Base-by-base conservation (phyloP, 805 yeast genomes). In the Yamadazyma kitorensis region DNA sequence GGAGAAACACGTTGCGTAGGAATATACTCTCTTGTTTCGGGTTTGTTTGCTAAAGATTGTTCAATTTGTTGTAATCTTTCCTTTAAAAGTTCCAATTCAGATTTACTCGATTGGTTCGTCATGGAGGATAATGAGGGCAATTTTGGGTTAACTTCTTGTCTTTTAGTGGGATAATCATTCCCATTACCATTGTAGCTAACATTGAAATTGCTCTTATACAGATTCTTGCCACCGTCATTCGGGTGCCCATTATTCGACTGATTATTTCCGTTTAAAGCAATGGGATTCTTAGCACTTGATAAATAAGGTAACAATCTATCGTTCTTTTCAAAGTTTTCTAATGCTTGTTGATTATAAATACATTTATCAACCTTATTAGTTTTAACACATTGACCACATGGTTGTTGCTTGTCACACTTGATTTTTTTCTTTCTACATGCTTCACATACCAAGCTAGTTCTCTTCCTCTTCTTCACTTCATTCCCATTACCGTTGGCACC, bases 361-460 rank as follows among this genome's bases (percentile, higher is more conserved):
- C 48, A 50, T 9, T 15, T 9, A 14, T 27, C 27, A 2, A 29
- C 52, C 11, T 55, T 54, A 20, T 52, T 52, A 16, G 51, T 40
- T 40, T 51, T 57, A 16, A 46, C 25, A 42, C 70, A 63, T 11
- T 48, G 52, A 5, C 45, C 48, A 28, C 69, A 56, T 0, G 76
- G 74, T 15, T 54, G 53, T 8, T 48, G 45, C 39, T 59, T 61
- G 33, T 62, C 66, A 45, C 69, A 62, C 20, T 49, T 55, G 40
- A 60, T 51, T 43, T 62, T 62, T 33, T 56, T 51, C 34, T 49
- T 45, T 33, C 58, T 56, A 42, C 69, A 62, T 38, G 54, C 54
- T 24, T 47, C 47, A 39, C 69, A 62, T 6, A 61, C 74, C 4
- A 70, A 51, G 6, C 61, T 51, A 38, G 60, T 50, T 17, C 74